Percentiles rank a stretch among this genome's conserved stretches.
Conservation (phyloP, 108 stramenopile species). For the Fistulifera solaris region DNA sequence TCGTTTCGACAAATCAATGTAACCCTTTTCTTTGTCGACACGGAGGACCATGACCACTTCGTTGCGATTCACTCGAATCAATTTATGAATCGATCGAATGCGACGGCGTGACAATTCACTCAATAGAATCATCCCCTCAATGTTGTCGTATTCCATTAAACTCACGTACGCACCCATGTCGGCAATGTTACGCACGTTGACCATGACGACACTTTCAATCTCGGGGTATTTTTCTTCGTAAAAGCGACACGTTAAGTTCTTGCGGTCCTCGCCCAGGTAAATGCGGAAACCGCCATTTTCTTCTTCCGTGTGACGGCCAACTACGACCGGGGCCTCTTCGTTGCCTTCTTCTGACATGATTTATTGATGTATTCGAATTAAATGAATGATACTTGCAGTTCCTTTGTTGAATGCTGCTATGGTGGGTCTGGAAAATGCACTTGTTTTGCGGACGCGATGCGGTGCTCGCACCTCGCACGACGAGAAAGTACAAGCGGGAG, state of each 20-base stretch:
- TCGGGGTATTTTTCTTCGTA: slow-evolving; percentile 97
- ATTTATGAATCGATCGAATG: slow-evolving; percentile 98
- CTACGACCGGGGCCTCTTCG: background rate
- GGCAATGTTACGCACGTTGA: slow-evolving; percentile 94
- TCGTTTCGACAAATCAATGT: slow-evolving; percentile 98
- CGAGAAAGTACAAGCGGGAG: background rate
- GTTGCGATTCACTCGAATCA: slow-evolving; percentile 94
- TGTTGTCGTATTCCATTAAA: slow-evolving; percentile 98
- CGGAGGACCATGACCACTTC: slow-evolving; percentile 99
- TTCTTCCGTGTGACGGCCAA: slow-evolving; percentile 11
- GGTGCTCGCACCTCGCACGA: background rate
- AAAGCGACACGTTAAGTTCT: slow-evolving; percentile 93
- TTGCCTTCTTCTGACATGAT: background rate
- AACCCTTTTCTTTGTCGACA: slow-evolving; percentile 99
- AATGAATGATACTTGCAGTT: no score
- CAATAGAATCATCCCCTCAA: slow-evolving; percentile 97
- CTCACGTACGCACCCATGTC: slow-evolving; percentile 99
- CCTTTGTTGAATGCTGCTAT: no score
- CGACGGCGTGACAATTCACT: slow-evolving; percentile 94
- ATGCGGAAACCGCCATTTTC: slow-evolving; percentile 66
- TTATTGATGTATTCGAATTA: background rate
- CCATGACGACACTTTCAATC: slow-evolving; percentile 94
- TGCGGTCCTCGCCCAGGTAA: slow-evolving; percentile 69
- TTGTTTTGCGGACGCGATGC: background rate
- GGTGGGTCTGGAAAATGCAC: no score